Evolutionary conservation across 2,329 filamentous ascomycete genomes (phyloP).

Genomic region (Penicillium thymicola): DNA sequence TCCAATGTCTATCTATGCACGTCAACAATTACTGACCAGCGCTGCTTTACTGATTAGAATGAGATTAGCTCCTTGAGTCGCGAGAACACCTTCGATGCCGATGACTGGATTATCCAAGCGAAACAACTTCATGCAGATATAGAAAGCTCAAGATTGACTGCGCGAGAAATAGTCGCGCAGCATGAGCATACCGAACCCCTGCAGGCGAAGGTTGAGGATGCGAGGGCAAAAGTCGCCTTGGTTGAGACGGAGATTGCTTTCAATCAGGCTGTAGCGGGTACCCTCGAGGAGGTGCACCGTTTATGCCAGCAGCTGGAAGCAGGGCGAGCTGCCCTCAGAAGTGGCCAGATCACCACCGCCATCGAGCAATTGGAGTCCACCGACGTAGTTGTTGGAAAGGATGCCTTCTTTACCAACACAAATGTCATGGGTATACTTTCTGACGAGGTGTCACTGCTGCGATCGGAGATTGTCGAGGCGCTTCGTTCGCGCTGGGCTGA

Average conservation of each 20-base stretch:
- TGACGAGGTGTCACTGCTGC: constrained; percentile 63
- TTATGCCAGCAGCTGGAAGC: constrained; percentile 50
- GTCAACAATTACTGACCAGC: constrained; percentile 8
- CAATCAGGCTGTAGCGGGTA: constrained; percentile 52
- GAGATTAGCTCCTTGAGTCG: constrained; percentile 75
- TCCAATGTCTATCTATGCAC: neutral
- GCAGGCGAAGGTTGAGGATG: constrained; percentile 62
- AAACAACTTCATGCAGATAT: constrained; percentile 84
- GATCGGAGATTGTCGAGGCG: constrained; percentile 62
- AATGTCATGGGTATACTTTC: constrained; percentile 56
- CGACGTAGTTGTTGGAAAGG: constrained; percentile 27
- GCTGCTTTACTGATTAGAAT: constrained; percentile 43
- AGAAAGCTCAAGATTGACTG: constrained; percentile 71
- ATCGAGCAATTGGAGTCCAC: constrained; percentile 50
- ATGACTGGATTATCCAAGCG: constrained; percentile 81
- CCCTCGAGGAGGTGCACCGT: constrained; percentile 51
- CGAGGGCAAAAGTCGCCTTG: constrained; percentile 53
- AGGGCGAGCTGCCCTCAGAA: constrained; percentile 45
- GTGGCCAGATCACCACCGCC: constrained; percentile 46
- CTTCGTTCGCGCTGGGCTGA: constrained; percentile 69
- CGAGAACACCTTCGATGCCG: constrained; percentile 73
- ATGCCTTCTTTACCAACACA: constrained; percentile 33
- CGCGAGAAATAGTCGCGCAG: constrained; percentile 74
- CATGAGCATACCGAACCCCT: constrained; percentile 67
- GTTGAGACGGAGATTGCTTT: constrained; percentile 59